Evolutionary conservation across 495 filamentous ascomycete genomes (phyloP).

Genomic region (Peziza echinospora): DNA sequence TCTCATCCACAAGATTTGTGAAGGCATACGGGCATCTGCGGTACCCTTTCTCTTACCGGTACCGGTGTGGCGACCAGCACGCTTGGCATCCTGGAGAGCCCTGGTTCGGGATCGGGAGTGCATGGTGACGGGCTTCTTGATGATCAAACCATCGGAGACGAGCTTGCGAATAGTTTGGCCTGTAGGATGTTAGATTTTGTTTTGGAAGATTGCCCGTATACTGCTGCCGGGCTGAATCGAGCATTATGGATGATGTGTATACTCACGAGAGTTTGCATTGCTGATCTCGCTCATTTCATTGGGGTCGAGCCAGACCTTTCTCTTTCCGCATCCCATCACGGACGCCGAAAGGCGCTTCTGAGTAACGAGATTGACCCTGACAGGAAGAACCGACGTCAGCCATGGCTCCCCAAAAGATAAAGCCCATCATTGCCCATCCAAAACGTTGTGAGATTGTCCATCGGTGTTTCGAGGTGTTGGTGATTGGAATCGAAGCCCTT

Average conservation of each 20-base stretch:
- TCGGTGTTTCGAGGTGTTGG: no score
- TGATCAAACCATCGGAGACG: conserved; percentile 98
- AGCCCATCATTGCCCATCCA: no score
- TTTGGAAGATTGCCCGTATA: no score
- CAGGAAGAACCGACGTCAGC: neutral
- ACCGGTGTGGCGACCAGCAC: conserved; percentile 87
- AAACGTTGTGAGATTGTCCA: no score
- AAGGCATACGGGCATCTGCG: conserved; percentile 96
- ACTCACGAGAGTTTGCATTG: conserved; percentile 88
- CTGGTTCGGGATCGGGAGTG: conserved; percentile 92
- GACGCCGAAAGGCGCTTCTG: conserved; percentile 99
- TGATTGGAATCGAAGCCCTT: no score
- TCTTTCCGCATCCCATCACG: conserved; percentile 93
- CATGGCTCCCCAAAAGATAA: neutral
- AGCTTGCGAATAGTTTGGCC: conserved; percentile 98
- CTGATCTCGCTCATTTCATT: conserved; percentile 98
- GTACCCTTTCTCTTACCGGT: conserved; percentile 99
- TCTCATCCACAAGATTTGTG: conserved; percentile 97
- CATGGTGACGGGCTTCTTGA: conserved; percentile 98
- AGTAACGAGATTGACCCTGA: conserved; percentile 96
- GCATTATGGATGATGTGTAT: neutral
- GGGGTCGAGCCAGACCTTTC: conserved; percentile 99
- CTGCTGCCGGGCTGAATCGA: no score
- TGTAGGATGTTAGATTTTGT: conserved; percentile 2
- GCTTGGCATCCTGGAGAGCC: conserved; percentile 68